Conservation (phyloP, 2,329 filamentous ascomycete genomes). For the Fonsecaea pedrosoi region DNA sequence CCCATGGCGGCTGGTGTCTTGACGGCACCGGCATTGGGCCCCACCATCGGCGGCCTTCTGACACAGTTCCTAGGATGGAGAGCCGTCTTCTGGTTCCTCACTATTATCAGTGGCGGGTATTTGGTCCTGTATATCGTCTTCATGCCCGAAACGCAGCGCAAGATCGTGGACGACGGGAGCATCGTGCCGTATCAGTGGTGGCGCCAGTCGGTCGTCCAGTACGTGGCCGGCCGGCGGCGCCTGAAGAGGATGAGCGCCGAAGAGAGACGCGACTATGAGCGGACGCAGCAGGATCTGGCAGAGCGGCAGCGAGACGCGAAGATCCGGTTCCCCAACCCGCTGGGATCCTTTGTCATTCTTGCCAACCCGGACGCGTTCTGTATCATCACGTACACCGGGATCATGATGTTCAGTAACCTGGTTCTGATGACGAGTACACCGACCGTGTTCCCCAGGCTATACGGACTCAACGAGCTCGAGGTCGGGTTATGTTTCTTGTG, state of each 20-base stretch:
- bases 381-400: slow-evolving; percentile 15
- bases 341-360: slow-evolving; percentile 24
- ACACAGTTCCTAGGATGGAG: slow-evolving; percentile 58
- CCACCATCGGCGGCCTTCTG: slow-evolving; percentile 59
- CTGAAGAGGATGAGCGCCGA: slow-evolving; percentile 19
- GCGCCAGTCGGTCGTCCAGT: slow-evolving; percentile 23
- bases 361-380: slow-evolving; percentile 21
- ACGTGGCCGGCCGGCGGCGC: slow-evolving; percentile 19
- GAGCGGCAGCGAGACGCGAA: slow-evolving; percentile 8
- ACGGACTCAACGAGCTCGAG: slow-evolving; percentile 19
- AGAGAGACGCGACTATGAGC: slow-evolving; percentile 14
- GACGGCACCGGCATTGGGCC: slow-evolving; percentile 57
- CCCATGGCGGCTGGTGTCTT: slow-evolving; percentile 42
- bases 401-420: slow-evolving; percentile 21
- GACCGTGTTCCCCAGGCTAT: slow-evolving; percentile 19
- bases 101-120: slow-evolving; percentile 52
- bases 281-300: neutral
- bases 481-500: slow-evolving; percentile 26
- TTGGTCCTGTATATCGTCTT: slow-evolving; percentile 40
- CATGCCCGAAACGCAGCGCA: slow-evolving; percentile 49
- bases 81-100: slow-evolving; percentile 62
- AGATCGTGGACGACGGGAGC: slow-evolving; percentile 50
- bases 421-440: slow-evolving; percentile 22
- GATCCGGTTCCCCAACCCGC: slow-evolving; percentile 24
- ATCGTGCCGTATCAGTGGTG: slow-evolving; percentile 42